Base-by-base conservation (phyloP, 495 filamentous ascomycete species). In the Lasiosphaeriaceae sp. region DNA sequence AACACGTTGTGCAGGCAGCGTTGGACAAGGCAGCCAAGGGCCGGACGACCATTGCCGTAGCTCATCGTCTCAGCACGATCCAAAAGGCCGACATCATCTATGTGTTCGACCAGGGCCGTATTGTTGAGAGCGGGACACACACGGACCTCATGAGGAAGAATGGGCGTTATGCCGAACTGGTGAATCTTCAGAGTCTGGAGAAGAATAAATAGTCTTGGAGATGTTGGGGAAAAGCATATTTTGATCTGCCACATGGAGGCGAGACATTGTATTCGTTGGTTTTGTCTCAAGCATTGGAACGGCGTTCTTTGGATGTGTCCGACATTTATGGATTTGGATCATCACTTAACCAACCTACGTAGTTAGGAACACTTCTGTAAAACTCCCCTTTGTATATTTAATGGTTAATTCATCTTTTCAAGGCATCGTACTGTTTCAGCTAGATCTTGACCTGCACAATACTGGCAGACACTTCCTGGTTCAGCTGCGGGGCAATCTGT, bases 1-100 rank as follows among this genome's bases (percentile, higher is more conserved):
- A 96, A 75, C 80, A 81, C 62, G 74, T 88, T 22, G 79, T 95
- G 46, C 87, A 93, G 72, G 78, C 80, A 39, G 88, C 87, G 8
- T 77, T 95, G 56, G 86, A 88, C 60, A 78, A 81, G 62, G 84
- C 86, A 0, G 80, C 83, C 1, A 70, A 72, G 52, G 81, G 80
- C 12, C 74, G 87, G 54, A 94, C 88, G 0, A 88, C 89, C 53
- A 79, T 95, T 39, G 90, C 86, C 0, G 88, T 95, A 29, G 90
- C 90, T 11, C 85, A 89, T 65, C 72, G 83, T 11, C 68, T 86
- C 21, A 76, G 74, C 43, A 84, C 81, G 0, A 79, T 86, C 44
- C 78, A 81, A 63, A 79, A 84, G 64, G 83, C 83, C 12, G 83
- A 86, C 60, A 66, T 81, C 51, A 85, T 83, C 43, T 81, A 79